Base-by-base conservation (phyloP, 2,329 filamentous ascomycete species). In the Reticulascus tulasneorum region DNA sequence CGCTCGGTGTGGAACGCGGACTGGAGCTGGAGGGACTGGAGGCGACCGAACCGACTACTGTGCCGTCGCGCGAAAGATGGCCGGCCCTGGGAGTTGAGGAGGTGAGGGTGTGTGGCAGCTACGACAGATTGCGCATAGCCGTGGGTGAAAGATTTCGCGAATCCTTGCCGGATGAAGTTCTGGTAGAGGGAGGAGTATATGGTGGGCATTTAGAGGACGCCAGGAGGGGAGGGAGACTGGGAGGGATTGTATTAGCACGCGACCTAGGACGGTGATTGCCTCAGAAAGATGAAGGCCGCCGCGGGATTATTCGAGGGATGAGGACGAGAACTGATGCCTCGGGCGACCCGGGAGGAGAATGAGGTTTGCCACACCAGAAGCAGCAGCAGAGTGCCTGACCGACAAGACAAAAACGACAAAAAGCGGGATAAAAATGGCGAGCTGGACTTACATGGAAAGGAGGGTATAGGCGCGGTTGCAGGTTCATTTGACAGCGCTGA, bases 91-190 rank as follows among this genome's bases (percentile, higher is more conserved):
- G 69, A 81, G 75, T 82, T 88, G 77, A 74, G 79, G 75, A 70
- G 84, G 82, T 76, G 73, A 38, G 77, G 77, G 47, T 95, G 89
- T 47, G 88, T 88, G 55, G 89, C 91, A 58, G 93, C 93, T 68
- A 98, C 89, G 67, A 97, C 84, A 47, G 90, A 95, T 64, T 97
- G 91, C 54, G 90, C 90, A 77, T 96, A 97, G 68, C 91, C 91
- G 79, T 97, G 88, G 63, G 88, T 91, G 64, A 97, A 85, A 58
- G 90, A 89, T 73, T 97, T 97, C 60, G 87, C 83, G 69, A 96
- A 85, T 84, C 87, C 90, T 77, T 91, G 86, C 75, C 93, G 91
- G 80, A 94, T 88, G 75, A 97, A 86, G 73, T 77, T 82, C 69
- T 79, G 74, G 66, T 80, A 82, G 49, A 83, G 68, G 58, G 75